A percentile compares a stretch with the other conserved stretches of the same genome.
Conservation (phyloP, 768 basidiomycete species). For the Tulasnella sp. region DNA sequence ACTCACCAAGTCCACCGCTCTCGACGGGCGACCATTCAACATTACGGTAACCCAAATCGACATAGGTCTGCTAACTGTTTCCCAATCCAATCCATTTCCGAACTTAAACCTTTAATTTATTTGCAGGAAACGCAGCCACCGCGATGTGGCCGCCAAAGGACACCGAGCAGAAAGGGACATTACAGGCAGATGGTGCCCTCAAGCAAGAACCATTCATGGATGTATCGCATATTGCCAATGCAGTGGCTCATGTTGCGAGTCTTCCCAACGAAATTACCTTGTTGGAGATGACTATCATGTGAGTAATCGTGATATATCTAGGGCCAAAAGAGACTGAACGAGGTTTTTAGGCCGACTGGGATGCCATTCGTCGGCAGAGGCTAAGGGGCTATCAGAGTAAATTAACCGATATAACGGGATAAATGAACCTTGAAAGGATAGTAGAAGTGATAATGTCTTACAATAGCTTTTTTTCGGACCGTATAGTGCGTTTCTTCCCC, state of each 20-base stretch:
- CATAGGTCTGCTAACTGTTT: constrained; percentile 45
- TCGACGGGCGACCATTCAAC: constrained; percentile 65
- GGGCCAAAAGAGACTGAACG: not conserved
- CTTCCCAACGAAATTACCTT: constrained; percentile 64
- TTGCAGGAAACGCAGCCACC: constrained; percentile 62
- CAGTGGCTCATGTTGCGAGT: constrained; percentile 61
- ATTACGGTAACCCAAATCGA: constrained; percentile 79
- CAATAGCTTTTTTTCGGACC: too few relatives aligned
- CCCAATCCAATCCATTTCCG: too few relatives aligned
- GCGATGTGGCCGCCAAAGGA: constrained; percentile 45
- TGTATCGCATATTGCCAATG: constrained; percentile 60
- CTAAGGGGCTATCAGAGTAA: constrained; percentile 17
- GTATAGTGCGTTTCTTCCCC: not conserved
- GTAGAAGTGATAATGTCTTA: too few relatives aligned
- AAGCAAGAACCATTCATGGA: constrained; percentile 59
- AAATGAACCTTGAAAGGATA: too few relatives aligned
- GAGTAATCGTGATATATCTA: constrained; percentile 27
- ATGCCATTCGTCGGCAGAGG: constrained; percentile 46
- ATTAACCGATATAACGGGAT: too few relatives aligned
- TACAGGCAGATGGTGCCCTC: constrained; percentile 60
- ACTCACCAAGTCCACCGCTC: constrained; percentile 63
- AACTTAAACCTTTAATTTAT: not conserved
- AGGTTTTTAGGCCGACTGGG: constrained; percentile 35
- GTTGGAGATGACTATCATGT: constrained; percentile 70
- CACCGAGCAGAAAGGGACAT: constrained; percentile 38